Evolutionary conservation across 192 early-diverging fungal species (phyloP).

Genomic region (Podila horticola): DNA sequence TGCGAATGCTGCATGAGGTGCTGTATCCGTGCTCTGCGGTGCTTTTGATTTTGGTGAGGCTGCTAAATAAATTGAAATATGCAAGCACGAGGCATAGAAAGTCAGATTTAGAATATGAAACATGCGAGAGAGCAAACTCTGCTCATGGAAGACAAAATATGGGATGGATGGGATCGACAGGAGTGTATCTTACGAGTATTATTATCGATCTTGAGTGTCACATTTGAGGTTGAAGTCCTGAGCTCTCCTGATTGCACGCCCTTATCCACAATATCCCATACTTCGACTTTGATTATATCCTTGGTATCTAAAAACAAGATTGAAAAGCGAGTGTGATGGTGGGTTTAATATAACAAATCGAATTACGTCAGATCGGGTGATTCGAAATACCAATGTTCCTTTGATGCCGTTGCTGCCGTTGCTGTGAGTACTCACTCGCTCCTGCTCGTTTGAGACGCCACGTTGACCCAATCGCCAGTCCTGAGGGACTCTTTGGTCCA

Average conservation of each 20-base stretch:
- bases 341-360: not conserved
- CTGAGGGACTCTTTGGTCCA: too few relatives aligned
- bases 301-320: constrained; percentile 52
- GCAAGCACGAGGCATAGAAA: not conserved
- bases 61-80: constrained; percentile 1
- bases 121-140: not conserved
- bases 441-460: too few relatives aligned
- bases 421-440: too few relatives aligned
- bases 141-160: not conserved
- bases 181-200: constrained; percentile 28
- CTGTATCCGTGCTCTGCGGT: not conserved
- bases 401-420: too few relatives aligned
- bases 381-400: too few relatives aligned
- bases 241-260: constrained; percentile 43
- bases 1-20: constrained; percentile 43
- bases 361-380: too few relatives aligned
- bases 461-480: too few relatives aligned
- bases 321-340: not conserved
- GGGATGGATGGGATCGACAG: not conserved
- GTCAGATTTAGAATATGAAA: constrained; percentile 8
- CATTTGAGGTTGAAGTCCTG: constrained; percentile 5
- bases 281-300: constrained; percentile 70
- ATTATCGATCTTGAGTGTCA: constrained; percentile 49
- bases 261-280: constrained; percentile 72
- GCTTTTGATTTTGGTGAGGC: constrained; percentile 26